Evolutionary conservation across 257 asterid genomes (phyloP).

Genomic region (Anisodus acutangulus): DNA sequence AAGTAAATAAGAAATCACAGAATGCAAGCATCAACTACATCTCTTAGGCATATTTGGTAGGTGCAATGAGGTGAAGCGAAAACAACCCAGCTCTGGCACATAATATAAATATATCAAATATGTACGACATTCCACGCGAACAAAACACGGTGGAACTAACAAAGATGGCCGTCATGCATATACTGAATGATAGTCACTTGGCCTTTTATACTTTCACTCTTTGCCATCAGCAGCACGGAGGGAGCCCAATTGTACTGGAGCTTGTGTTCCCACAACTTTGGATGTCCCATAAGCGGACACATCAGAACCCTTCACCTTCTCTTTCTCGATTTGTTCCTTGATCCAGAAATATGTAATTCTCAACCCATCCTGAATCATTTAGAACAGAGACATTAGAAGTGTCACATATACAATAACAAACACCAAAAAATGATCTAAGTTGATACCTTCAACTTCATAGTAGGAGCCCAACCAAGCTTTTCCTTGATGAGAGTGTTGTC

Average conservation of each 20-base stretch:
- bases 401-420: not conserved
- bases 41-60: not conserved
- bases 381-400: not conserved
- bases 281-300: slow-evolving; percentile 51
- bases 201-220: slow-evolving; percentile 37
- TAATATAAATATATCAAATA: not conserved
- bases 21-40: not conserved
- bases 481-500: slow-evolving; percentile 85
- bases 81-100: not conserved
- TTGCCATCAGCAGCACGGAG: slow-evolving; percentile 60
- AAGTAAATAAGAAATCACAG: not conserved
- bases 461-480: slow-evolving; percentile 95
- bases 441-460: slow-evolving; percentile 80
- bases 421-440: not conserved
- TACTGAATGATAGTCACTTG: not conserved
- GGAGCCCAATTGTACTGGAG: slow-evolving; percentile 57
- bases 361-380: slow-evolving; percentile 68
- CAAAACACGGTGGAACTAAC: slow-evolving; percentile 25
- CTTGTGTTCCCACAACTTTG: slow-evolving; percentile 59
- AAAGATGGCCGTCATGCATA: not conserved
- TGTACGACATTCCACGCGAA: not conserved
- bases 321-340: slow-evolving; percentile 88
- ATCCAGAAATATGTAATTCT: slow-evolving; percentile 94
- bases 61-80: not conserved
- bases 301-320: slow-evolving; percentile 56